Conservation (phyloP, 306 rosid genomes). For the Parietaria judaica region DNA sequence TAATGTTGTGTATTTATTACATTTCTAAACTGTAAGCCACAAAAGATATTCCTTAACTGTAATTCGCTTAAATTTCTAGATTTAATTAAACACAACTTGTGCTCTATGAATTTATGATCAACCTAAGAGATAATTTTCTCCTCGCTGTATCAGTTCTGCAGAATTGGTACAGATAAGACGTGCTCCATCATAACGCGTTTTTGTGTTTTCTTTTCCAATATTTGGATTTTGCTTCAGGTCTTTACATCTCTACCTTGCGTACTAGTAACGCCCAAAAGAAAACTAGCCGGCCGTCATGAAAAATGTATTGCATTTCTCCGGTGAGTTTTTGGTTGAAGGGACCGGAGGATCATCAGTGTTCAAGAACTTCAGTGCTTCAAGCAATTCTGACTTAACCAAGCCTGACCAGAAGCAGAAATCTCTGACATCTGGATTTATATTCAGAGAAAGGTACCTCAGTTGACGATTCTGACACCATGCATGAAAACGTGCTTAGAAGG, state of each 20-base stretch:
- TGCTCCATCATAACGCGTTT: constrained; percentile 7
- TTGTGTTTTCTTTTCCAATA: constrained; percentile 15
- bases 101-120: too few relatives aligned
- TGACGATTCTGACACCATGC: constrained; percentile 36
- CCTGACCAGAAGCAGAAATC: constrained; percentile 55
- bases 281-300: constrained; percentile 90
- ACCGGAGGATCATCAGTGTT: constrained; percentile 89
- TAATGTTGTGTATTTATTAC: too few relatives aligned
- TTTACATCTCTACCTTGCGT: constrained; percentile 73
- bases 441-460: constrained; percentile 40
- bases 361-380: constrained; percentile 53
- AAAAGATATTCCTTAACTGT: too few relatives aligned
- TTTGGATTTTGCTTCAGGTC: constrained; percentile 59
- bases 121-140: too few relatives aligned
- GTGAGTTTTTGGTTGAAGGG: constrained; percentile 87
- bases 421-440: constrained; percentile 48
- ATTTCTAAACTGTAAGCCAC: too few relatives aligned
- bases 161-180: constrained; percentile 18
- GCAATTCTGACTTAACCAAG: constrained; percentile 52
- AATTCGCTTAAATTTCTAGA: too few relatives aligned
- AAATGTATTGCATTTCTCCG: constrained; percentile 80
- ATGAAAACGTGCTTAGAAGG: constrained; percentile 42
- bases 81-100: too few relatives aligned
- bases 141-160: neutral
- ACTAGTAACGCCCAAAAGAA: constrained; percentile 81